phyloP scores from a whole-genome alignment of 345 rosid species.

The Acer yangbiense region DNA sequence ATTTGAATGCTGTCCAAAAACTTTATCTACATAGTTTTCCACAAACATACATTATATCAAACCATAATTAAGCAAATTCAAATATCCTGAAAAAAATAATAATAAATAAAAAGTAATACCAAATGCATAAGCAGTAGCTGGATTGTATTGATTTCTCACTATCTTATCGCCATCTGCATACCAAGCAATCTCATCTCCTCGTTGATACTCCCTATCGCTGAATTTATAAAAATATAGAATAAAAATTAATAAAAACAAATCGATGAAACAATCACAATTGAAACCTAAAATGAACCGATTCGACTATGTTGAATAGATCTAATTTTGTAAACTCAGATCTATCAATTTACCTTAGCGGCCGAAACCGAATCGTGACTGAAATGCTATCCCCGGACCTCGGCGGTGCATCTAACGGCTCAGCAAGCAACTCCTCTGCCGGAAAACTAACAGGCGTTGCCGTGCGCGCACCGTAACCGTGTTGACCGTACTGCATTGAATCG shows the following conservation, averaged over 20 bases:
- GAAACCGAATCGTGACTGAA: slow-evolving; percentile 93
- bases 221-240: slow-evolving; percentile 6
- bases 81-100: not conserved
- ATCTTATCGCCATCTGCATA: slow-evolving; percentile 91
- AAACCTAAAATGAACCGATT: slow-evolving; percentile 18
- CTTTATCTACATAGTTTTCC: slow-evolving; percentile 60
- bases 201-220: slow-evolving; percentile 92
- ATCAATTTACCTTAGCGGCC: slow-evolving; percentile 82
- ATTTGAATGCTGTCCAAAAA: slow-evolving; percentile 77
- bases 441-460: slow-evolving; percentile 50
- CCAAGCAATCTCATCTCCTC: slow-evolving; percentile 98
- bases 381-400: slow-evolving; percentile 78
- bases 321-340: slow-evolving; percentile 52
- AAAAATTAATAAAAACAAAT: slow-evolving; percentile 13
- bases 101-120: slow-evolving; percentile 44
- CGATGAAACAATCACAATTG: not conserved
- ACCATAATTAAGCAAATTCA: not conserved
- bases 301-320: slow-evolving; percentile 46
- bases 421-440: slow-evolving; percentile 67
- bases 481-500: slow-evolving; percentile 51
- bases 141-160: slow-evolving; percentile 88
- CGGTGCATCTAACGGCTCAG: slow-evolving; percentile 61
- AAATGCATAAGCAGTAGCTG: slow-evolving; percentile 84
- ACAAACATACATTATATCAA: not conserved
- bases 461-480: slow-evolving; percentile 39